Evolutionary conservation across 75 land plant genomes (phyloP).

Genomic region (Isoetes taiwanensis): DNA sequence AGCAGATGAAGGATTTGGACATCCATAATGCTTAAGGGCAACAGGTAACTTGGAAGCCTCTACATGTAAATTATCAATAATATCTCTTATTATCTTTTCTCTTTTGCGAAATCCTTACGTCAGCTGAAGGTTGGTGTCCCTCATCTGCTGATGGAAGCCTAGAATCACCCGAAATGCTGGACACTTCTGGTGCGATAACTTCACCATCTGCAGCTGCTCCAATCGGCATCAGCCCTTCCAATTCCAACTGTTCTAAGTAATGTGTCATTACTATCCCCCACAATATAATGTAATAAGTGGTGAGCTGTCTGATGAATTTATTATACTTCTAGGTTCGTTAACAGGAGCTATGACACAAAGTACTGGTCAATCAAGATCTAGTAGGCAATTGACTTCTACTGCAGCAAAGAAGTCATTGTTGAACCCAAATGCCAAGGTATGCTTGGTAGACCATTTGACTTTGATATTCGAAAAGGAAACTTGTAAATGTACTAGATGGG

Average conservation of each 20-base stretch:
- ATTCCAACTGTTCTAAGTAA: slow-evolving; percentile 15
- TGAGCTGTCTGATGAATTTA: background rate
- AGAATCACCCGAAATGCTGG: background rate
- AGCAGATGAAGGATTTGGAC: too few relatives aligned
- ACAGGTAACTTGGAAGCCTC: background rate
- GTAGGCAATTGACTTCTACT: background rate
- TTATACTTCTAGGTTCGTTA: background rate
- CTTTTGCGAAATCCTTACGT: background rate
- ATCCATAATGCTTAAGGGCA: too few relatives aligned
- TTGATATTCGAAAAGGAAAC: too few relatives aligned
- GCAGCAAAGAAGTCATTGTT: slow-evolving; percentile 16
- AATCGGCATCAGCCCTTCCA: slow-evolving; percentile 25
- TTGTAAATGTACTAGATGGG: too few relatives aligned
- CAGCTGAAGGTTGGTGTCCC: background rate
- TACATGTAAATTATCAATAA: slow-evolving; percentile 3
- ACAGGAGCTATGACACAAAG: background rate
- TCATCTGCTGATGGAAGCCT: background rate
- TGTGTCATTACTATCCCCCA: too few relatives aligned
- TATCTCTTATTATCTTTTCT: background rate
- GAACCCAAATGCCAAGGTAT: slow-evolving; percentile 37
- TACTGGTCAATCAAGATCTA: background rate
- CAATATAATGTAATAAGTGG: too few relatives aligned
- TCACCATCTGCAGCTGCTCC: slow-evolving; percentile 10
- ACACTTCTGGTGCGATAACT: background rate
- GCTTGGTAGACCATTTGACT: too few relatives aligned